Conservation (phyloP, 23 red algal species). For the Chondrus crispus region DNA sequence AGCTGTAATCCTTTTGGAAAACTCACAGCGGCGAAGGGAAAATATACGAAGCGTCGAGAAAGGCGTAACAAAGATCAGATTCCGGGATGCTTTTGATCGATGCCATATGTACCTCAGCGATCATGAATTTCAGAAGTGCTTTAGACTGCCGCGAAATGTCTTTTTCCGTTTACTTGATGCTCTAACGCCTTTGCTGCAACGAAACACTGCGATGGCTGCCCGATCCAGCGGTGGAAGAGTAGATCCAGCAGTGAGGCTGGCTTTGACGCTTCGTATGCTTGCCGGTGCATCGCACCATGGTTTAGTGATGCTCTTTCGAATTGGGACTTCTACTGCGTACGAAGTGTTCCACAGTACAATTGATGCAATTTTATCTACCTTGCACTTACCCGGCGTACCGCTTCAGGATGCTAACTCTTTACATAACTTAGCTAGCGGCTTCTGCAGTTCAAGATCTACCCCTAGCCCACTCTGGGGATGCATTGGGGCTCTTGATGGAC, state of each 20-base stretch:
- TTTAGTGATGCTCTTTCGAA: background rate
- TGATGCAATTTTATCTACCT: background rate
- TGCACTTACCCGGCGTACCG: background rate
- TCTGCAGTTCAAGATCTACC: background rate
- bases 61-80: too few species aligned
- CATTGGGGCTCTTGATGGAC: constrained; percentile 6
- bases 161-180: background rate
- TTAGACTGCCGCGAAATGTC: too few species aligned
- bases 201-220: background rate
- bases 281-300: background rate
- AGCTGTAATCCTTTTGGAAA: too few species aligned
- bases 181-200: background rate
- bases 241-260: background rate
- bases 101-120: too few species aligned
- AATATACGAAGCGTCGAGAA: too few species aligned
- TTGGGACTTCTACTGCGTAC: constrained; percentile 14
- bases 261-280: background rate
- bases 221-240: background rate
- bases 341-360: constrained; percentile 12
- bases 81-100: too few species aligned
- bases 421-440: background rate
- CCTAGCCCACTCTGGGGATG: background rate
- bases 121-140: too few species aligned
- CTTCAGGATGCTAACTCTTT: background rate
- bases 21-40: too few species aligned